Conservation (phyloP, 2,329 filamentous ascomycete species). For the Colletotrichum euphorbiae region DNA sequence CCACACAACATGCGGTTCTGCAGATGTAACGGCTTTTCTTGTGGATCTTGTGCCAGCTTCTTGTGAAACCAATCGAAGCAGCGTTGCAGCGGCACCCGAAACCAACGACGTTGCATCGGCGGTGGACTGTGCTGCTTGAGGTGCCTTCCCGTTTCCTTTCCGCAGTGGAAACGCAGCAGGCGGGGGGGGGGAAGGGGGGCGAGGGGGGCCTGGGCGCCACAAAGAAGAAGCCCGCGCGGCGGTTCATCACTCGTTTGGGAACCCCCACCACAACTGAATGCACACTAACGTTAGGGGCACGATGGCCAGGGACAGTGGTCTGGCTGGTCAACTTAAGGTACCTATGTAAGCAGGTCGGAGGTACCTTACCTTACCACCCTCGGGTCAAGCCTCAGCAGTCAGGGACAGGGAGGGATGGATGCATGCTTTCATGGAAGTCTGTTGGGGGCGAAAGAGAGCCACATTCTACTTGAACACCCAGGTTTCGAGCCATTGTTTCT, state of each 20-base stretch:
- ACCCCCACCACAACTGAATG: too few species aligned
- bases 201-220: too few species aligned
- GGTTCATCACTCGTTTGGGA: too few species aligned
- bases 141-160: not conserved
- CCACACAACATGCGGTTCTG: not conserved
- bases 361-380: too few species aligned
- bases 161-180: too few species aligned
- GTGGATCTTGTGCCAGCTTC: constrained; percentile 2
- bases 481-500: constrained; percentile 6
- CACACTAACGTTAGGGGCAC: constrained; percentile 29
- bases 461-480: constrained; percentile 10
- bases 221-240: too few species aligned
- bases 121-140: constrained; percentile 17
- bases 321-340: too few species aligned
- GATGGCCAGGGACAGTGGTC: constrained; percentile 4
- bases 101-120: constrained; percentile 24
- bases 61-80: constrained; percentile 12
- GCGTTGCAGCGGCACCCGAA: constrained; percentile 18
- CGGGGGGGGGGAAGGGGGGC: too few species aligned
- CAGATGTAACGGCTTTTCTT: not conserved
- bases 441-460: constrained; percentile 7
- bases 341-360: too few species aligned
- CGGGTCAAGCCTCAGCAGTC: not conserved
- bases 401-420: constrained; percentile 2
- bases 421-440: constrained; percentile 5